These are phyloP conservation scores for Colletotrichum tabaci DNA, from an alignment of 2,329 filamentous ascomycete genomes.

Conservation along the genomic window DNA sequence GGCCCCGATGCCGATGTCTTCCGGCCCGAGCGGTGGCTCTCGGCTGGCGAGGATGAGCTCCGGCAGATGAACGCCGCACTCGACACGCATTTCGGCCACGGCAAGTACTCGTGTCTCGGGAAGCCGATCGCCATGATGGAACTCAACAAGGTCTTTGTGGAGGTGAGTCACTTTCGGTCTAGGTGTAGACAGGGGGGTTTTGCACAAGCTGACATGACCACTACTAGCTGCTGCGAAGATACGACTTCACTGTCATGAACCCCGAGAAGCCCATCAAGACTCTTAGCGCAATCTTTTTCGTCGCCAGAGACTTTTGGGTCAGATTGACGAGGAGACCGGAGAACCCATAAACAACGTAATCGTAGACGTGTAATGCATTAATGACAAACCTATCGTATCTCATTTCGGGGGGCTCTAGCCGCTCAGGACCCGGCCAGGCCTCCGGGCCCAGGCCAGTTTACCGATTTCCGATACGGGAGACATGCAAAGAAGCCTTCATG, in stretches of 20 bases:
- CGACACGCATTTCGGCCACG: conserved; percentile 63
- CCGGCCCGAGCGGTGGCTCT: conserved; percentile 70
- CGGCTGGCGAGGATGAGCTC: conserved; percentile 48
- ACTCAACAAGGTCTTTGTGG: conserved; percentile 63
- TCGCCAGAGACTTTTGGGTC: conserved; percentile 55
- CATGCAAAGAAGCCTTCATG: no score
- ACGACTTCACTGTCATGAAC: conserved; percentile 53
- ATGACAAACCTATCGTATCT: not conserved
- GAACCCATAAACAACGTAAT: not conserved
- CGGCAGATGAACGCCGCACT: conserved; percentile 54
- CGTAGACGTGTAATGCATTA: no score
- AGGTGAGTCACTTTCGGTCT: conserved; percentile 53
- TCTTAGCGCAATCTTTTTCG: conserved; percentile 51
- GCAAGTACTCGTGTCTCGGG: conserved; percentile 62
- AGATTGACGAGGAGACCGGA: conserved; percentile 44
- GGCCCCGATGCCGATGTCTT: conserved; percentile 70
- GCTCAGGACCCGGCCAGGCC: no score
- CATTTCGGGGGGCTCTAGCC: no score
- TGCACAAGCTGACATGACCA: not conserved
- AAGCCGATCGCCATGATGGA: conserved; percentile 64
- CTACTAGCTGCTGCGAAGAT: conserved; percentile 50
- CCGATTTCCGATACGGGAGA: no score
- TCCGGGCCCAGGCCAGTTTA: no score
- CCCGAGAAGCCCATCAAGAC: conserved; percentile 52
- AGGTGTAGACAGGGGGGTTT: not conserved